Evolutionary conservation across 371 early-diverging fungal species (phyloP).

Genomic region (Encephalitozoon cuniculi): DNA sequence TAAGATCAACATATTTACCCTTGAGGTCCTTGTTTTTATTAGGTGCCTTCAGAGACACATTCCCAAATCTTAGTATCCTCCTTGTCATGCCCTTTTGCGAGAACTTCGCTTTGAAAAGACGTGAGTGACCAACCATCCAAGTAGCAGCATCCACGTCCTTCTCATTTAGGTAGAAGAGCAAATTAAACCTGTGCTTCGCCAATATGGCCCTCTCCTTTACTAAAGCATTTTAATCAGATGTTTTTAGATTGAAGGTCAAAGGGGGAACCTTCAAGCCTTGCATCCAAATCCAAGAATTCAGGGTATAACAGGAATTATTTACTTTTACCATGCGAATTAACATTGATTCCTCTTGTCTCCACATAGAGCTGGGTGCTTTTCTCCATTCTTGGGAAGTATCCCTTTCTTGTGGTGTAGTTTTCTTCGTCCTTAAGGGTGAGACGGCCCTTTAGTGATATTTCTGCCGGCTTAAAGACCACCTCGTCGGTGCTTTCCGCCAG

Average conservation of each 20-base stretch:
- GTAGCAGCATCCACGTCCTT: neutral
- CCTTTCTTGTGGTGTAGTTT: conserved; percentile 1
- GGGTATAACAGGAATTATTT: neutral
- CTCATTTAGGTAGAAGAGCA: neutral
- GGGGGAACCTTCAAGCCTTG: neutral
- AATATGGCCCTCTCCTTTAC: neutral
- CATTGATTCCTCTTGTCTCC: conserved; percentile 26
- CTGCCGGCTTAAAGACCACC: neutral
- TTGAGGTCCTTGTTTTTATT: neutral
- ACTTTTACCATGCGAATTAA: neutral
- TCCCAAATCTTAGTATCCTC: neutral
- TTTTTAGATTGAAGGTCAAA: neutral
- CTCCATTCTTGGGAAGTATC: conserved; percentile 23
- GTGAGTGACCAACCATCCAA: neutral
- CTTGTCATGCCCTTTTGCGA: neutral
- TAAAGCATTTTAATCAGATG: neutral
- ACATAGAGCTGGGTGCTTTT: conserved; percentile 34
- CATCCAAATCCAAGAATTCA: neutral
- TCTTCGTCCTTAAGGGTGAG: conserved; percentile 21
- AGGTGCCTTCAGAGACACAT: conserved; percentile 3
- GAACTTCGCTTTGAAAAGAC: neutral
- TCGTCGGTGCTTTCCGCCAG: neutral
- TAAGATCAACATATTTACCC: neutral
- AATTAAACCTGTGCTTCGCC: neutral
- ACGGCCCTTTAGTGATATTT: conserved; percentile 18